phyloP scores from a whole-genome alignment of 805 yeast genomes.

The Phaffomyces opuntiae region DNA sequence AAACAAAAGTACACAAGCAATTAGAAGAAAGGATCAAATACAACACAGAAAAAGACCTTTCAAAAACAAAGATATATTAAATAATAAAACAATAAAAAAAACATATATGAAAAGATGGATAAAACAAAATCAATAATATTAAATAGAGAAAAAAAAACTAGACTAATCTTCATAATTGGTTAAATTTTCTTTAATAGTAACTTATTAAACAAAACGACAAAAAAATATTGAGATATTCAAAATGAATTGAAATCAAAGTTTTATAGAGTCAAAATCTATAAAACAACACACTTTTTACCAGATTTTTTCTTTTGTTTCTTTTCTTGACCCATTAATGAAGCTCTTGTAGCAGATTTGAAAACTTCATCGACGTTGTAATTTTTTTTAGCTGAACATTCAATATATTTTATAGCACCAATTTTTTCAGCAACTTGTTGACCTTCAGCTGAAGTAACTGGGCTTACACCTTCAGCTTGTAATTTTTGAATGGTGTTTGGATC shows the following conservation, averaged over 20 bases:
- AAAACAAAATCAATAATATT: not conserved
- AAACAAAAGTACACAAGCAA: too few species aligned
- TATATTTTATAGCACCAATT: slow-evolving; percentile 80
- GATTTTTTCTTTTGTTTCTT: slow-evolving; percentile 43
- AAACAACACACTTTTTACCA: slow-evolving; percentile 52
- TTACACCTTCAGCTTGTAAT: slow-evolving; percentile 66
- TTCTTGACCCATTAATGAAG: slow-evolving; percentile 57
- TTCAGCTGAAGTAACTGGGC: slow-evolving; percentile 75
- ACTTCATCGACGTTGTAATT: slow-evolving; percentile 91
- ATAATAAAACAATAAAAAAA: not conserved
- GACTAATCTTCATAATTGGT: too few species aligned
- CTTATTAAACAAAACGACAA: too few species aligned
- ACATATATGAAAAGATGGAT: not conserved
- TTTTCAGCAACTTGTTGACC: slow-evolving; percentile 84
- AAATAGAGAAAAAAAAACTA: too few species aligned
- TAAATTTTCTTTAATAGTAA: too few species aligned
- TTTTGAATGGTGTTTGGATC: slow-evolving; percentile 72
- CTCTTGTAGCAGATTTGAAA: slow-evolving; percentile 88
- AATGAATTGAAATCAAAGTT: not conserved
- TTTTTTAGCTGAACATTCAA: slow-evolving; percentile 90
- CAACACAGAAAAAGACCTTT: too few species aligned
- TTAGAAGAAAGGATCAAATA: too few species aligned
- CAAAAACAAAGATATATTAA: not conserved
- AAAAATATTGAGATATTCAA: not conserved
- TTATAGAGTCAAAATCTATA: slow-evolving; percentile 30